Conservation (phyloP, 257 asterid genomes). For the Petunia secreta region DNA sequence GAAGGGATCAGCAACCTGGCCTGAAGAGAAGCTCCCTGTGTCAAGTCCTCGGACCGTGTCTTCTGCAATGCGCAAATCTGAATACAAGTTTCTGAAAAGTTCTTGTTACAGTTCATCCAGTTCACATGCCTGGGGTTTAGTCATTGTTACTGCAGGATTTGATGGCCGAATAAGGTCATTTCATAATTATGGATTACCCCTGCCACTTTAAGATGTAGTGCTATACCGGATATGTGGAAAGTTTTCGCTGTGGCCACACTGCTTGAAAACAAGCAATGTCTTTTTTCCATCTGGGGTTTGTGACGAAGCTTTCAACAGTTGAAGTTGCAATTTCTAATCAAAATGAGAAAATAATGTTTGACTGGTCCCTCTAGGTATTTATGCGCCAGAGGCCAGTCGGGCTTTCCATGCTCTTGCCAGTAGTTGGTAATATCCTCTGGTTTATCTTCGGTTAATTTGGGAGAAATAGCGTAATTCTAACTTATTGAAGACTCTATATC, state of each 20-base stretch:
- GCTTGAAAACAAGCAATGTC: neutral
- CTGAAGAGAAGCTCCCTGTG: constrained; percentile 86
- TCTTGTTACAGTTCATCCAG: constrained; percentile 68
- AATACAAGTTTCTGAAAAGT: constrained; percentile 64
- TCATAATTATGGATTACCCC: constrained; percentile 88
- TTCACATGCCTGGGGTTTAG: constrained; percentile 85
- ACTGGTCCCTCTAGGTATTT: neutral
- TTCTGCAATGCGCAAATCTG: constrained; percentile 62
- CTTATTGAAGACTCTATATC: neutral
- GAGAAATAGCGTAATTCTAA: neutral
- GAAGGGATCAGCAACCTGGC: constrained; percentile 94
- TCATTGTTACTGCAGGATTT: constrained; percentile 83
- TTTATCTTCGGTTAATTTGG: neutral
- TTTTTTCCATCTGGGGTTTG: neutral
- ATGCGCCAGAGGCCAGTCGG: neutral
- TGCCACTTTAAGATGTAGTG: constrained; percentile 46
- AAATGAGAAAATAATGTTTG: neutral
- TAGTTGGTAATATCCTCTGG: constrained; percentile 5
- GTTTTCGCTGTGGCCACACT: neutral
- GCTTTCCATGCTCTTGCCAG: neutral
- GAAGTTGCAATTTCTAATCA: neutral
- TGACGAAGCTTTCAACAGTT: neutral
- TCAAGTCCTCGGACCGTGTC: constrained; percentile 40
- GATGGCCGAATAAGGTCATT: constrained; percentile 88
- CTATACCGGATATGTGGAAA: neutral